Percentiles rank a stretch among this genome's conserved stretches.
Conservation (phyloP, 176 grass and related monocot genomes). For the Bromus sterilis region DNA sequence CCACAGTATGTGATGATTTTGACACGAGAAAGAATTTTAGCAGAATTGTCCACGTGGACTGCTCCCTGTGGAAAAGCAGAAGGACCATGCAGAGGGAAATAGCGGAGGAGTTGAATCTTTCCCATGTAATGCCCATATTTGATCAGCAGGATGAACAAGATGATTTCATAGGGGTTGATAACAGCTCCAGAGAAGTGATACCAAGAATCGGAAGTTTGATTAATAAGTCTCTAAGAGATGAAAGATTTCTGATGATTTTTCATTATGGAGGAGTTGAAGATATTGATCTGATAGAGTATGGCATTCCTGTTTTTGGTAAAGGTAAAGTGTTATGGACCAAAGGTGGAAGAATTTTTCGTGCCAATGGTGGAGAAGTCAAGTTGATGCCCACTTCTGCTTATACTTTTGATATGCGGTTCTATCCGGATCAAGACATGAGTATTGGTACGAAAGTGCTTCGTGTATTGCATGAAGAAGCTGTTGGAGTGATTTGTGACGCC, state of each 20-base stretch:
- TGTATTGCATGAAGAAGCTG: background rate
- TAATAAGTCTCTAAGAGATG: background rate
- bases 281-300: background rate
- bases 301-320: background rate
- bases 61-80: constrained; percentile 6
- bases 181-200: background rate
- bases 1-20: background rate
- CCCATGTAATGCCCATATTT: background rate
- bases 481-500: background rate
- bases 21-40: background rate
- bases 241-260: background rate
- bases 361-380: background rate
- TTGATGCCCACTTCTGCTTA: background rate
- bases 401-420: too few species aligned
- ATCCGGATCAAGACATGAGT: background rate
- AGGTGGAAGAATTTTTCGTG: background rate
- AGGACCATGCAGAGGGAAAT: constrained; percentile 1
- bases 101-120: background rate
- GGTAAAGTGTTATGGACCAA: background rate
- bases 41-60: background rate
- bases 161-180: background rate
- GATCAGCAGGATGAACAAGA: background rate
- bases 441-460: too few species aligned
- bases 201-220: background rate
- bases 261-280: background rate